Base-by-base conservation (phyloP, 2,329 filamentous ascomycete genomes). In the Fusarium metavorans region DNA sequence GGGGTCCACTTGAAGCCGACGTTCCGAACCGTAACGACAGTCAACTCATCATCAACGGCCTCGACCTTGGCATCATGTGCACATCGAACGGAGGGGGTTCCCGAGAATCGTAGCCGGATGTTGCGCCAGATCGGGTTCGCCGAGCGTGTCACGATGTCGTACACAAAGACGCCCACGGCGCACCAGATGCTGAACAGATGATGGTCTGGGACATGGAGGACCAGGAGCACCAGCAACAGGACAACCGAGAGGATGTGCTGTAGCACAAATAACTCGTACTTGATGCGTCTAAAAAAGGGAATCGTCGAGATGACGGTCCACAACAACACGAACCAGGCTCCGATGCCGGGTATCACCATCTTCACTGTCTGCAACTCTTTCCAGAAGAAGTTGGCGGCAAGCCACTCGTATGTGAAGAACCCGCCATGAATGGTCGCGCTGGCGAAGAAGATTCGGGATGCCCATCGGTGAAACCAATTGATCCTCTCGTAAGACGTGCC, bases 151-250 rank as follows among this genome's bases (percentile, higher is more conserved):
- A 79, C 74, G 5, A 79, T 64, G 39, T 79, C 77, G 23, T 78
- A 79, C 18, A 58, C 35, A 20, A 79, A 79, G 1, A 72, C 76
- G 23, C 70, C 77, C 11, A 79, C 73, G 13, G 77, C 77, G 23
- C 77, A 79, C 77, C 77, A 79, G 45, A 79, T 68, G 37, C 77
- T 79, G 25, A 79, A 79, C 1, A 77, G 74, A 20, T 79, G 77
- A 14, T 79, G 77, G 1, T 75, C 67, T 25, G 77, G 77, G 43
- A 79, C 77, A 16, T 79, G 77, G 3, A 79, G 68, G 4, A 79
- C 62, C 2, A 79, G 45, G 4, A 79, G 76, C 2, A 71, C 67
- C 2, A 79, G 30, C 11, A 79, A 52, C n/a, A 75, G 20, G 6
- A 76, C 68, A 4, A 79, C 71, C 1, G 78, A 79, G 1, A 70